Conservation (phyloP, 345 rosid genomes). For the Cardamine resedifolia region DNA sequence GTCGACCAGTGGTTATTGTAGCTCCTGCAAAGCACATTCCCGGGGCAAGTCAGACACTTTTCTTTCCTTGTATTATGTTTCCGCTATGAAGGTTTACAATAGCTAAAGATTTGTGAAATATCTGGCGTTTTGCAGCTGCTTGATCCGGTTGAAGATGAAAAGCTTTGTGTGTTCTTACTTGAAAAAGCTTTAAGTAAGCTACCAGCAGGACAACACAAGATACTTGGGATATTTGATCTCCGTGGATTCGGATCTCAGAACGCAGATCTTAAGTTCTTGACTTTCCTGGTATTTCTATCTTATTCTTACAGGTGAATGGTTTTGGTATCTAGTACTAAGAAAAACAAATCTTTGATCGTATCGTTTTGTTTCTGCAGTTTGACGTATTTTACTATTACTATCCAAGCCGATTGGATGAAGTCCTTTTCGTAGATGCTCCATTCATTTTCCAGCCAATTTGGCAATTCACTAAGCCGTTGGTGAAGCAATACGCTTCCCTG, state of each 20-base stretch:
- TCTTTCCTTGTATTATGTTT: not conserved
- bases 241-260: slow-evolving; percentile 65
- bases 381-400: slow-evolving; percentile 85
- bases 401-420: slow-evolving; percentile 84
- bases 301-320: slow-evolving; percentile 4
- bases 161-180: slow-evolving; percentile 64
- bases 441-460: slow-evolving; percentile 82
- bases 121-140: slow-evolving; percentile 49
- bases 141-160: slow-evolving; percentile 69
- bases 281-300: slow-evolving; percentile 64
- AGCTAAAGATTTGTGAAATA: not conserved
- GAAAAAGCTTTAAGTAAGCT: slow-evolving; percentile 83
- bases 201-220: slow-evolving; percentile 64
- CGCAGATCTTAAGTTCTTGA: slow-evolving; percentile 72
- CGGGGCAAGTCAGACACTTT: slow-evolving; percentile 49
- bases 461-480: slow-evolving; percentile 73
- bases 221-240: slow-evolving; percentile 80
- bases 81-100: slow-evolving; percentile 1
- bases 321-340: slow-evolving; percentile 7
- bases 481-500: slow-evolving; percentile 78
- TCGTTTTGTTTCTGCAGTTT: slow-evolving; percentile 52
- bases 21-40: slow-evolving; percentile 83
- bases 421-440: slow-evolving; percentile 91
- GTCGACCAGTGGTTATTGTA: slow-evolving; percentile 78
- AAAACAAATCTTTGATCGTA: not conserved